Evolutionary conservation across 768 basidiomycete species (phyloP).

Genomic region (Tephrocybe rancida): DNA sequence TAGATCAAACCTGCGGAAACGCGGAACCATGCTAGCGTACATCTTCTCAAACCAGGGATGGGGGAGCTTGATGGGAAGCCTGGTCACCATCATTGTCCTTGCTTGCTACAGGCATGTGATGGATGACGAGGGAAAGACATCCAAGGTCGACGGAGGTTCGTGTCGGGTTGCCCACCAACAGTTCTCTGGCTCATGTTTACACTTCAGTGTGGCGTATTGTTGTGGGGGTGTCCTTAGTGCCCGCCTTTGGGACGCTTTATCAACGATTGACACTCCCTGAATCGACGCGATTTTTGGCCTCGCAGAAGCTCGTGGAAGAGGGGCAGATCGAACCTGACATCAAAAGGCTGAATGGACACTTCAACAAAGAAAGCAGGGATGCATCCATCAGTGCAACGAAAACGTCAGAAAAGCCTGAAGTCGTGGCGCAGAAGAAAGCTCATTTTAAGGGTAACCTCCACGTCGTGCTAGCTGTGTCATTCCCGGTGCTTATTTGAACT

Average conservation of each 20-base stretch:
- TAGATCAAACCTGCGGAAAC: constrained; percentile 61
- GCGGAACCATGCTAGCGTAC: constrained; percentile 76
- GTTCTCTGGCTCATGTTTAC: too few relatives aligned
- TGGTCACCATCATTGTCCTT: constrained; percentile 67
- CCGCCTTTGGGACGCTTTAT: constrained; percentile 75
- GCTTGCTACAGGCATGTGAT: constrained; percentile 65
- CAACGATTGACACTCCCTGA: constrained; percentile 76
- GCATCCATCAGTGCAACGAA: constrained; percentile 1
- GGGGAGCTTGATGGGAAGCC: constrained; percentile 67
- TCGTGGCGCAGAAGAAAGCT: constrained; percentile 38
- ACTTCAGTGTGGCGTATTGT: constrained; percentile 75
- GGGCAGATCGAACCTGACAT: constrained; percentile 28
- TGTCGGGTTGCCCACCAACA: constrained; percentile 8
- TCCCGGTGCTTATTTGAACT: background rate
- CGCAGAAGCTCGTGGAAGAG: constrained; percentile 40
- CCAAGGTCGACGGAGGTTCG: constrained; percentile 72
- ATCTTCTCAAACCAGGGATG: constrained; percentile 81
- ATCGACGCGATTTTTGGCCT: constrained; percentile 54
- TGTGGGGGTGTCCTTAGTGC: constrained; percentile 73
- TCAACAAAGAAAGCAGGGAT: background rate
- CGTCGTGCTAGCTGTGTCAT: background rate
- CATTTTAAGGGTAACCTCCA: constrained; percentile 51
- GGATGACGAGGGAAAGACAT: constrained; percentile 56
- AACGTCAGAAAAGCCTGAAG: constrained; percentile 8
- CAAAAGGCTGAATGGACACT: constrained; percentile 17